Conservation (phyloP, 2,329 filamentous ascomycete species). For the Ceratocystis eucalypticola region DNA sequence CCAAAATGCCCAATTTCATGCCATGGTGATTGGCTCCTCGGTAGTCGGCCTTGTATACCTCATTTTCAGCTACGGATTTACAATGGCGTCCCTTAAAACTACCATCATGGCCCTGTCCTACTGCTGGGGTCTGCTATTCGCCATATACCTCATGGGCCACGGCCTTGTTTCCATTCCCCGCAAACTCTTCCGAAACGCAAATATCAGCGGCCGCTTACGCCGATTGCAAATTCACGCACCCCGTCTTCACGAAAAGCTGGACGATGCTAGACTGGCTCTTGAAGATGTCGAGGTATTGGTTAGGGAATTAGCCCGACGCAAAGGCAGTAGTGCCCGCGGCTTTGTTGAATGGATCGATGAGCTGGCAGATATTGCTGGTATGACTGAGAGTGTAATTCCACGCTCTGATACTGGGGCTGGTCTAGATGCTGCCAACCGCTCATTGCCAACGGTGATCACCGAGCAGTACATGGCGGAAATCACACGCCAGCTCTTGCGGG, state of each 20-base stretch:
- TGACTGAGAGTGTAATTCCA: slow-evolving; percentile 48
- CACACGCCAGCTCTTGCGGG: slow-evolving; percentile 66
- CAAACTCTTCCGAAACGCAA: slow-evolving; percentile 64
- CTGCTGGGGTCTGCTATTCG: slow-evolving; percentile 79
- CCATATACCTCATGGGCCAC: slow-evolving; percentile 96
- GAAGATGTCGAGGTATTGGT: slow-evolving; percentile 75
- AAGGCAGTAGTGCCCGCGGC: slow-evolving; percentile 54
- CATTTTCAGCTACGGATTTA: slow-evolving; percentile 62
- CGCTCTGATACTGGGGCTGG: slow-evolving; percentile 2
- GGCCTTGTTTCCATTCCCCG: slow-evolving; percentile 84
- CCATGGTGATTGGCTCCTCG: slow-evolving; percentile 59
- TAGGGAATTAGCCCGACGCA: slow-evolving; percentile 62
- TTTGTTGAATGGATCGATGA: slow-evolving; percentile 96
- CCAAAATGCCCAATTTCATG: slow-evolving; percentile 77
- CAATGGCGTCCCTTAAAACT: slow-evolving; percentile 60
- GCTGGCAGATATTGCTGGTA: slow-evolving; percentile 59
- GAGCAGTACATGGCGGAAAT: slow-evolving; percentile 86
- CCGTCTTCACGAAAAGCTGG: slow-evolving; percentile 70
- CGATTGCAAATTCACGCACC: slow-evolving; percentile 69
- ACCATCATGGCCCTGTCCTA: slow-evolving; percentile 89
- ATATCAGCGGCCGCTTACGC: slow-evolving; percentile 58
- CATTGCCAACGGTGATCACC: slow-evolving; percentile 70
- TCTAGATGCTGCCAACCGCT: slow-evolving; percentile 31
- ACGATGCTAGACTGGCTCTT: slow-evolving; percentile 66
- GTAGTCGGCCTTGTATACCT: slow-evolving; percentile 69